These are phyloP conservation scores for Samsoniella hepiali DNA, from an alignment of 2,329 filamentous ascomycete species.

Conservation along the genomic window DNA sequence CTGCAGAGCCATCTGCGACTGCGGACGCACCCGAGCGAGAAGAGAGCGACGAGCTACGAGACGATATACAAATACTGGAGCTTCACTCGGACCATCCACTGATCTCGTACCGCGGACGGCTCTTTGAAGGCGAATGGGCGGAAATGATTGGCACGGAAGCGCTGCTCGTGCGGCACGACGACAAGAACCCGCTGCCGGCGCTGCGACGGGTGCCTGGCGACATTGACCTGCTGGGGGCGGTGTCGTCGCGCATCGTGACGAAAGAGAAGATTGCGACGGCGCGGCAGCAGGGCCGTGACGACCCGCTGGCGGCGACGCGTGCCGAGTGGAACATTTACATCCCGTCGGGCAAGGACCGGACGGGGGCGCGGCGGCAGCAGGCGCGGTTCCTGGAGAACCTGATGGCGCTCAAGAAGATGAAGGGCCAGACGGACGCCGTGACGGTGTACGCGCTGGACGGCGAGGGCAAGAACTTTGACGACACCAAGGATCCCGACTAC, in stretches of 20 bases:
- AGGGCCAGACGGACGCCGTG: constrained; percentile 63
- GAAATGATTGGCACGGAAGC: constrained; percentile 81
- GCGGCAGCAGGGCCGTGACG: constrained; percentile 34
- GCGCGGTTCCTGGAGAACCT: constrained; percentile 63
- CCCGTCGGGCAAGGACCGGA: constrained; percentile 43
- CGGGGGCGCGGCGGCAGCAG: constrained; percentile 46
- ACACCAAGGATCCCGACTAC: constrained; percentile 41
- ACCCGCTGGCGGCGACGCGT: constrained; percentile 38
- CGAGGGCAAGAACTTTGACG: constrained; percentile 39
- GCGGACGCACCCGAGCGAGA: constrained; percentile 13
- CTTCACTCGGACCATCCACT: constrained; percentile 74
- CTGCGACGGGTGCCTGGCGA: constrained; percentile 42
- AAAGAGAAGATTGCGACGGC: constrained; percentile 58
- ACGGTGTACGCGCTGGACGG: constrained; percentile 54
- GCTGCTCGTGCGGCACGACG: constrained; percentile 66
- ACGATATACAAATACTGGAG: constrained; percentile 74
- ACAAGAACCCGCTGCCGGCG: constrained; percentile 39
- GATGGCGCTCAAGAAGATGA: constrained; percentile 60
- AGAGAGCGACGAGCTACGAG: constrained; percentile 19
- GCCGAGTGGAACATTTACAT: constrained; percentile 44
- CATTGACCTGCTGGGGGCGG: constrained; percentile 70
- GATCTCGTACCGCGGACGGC: constrained; percentile 72
- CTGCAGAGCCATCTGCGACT: constrained; percentile 11
- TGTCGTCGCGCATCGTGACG: constrained; percentile 66
- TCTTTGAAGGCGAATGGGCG: constrained; percentile 79